Percentiles rank a stretch among this genome's conserved stretches.
phyloP scores from a whole-genome alignment of 176 grass and related monocot genomes.

The Triticum urartu region DNA sequence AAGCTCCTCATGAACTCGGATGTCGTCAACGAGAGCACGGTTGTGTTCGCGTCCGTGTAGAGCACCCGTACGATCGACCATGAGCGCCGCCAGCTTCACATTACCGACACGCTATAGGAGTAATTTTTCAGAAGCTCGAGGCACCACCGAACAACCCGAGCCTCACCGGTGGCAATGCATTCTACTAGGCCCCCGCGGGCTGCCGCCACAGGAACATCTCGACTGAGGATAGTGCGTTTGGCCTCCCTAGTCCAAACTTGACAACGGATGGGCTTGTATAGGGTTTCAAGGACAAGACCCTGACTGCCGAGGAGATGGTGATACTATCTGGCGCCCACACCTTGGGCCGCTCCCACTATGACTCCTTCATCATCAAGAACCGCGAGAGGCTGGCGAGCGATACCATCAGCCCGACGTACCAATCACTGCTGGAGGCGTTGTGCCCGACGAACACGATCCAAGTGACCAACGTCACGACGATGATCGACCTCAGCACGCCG shows the following conservation, averaged over 20 bases:
- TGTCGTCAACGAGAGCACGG: too few relatives aligned
- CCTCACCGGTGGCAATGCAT: slow-evolving; percentile 53
- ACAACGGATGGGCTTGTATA: not conserved
- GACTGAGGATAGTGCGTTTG: not conserved
- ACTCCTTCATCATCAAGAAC: slow-evolving; percentile 44
- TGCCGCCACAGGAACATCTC: slow-evolving; percentile 57
- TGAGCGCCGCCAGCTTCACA: too few relatives aligned
- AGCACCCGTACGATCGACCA: too few relatives aligned
- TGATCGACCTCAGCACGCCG: slow-evolving; percentile 56
- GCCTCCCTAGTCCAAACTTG: slow-evolving; percentile 40
- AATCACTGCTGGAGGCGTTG: slow-evolving; percentile 45
- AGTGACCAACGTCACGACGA: slow-evolving; percentile 24
- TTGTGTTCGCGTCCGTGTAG: too few relatives aligned
- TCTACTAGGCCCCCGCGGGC: slow-evolving; percentile 55
- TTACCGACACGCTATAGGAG: too few relatives aligned
- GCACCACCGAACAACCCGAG: slow-evolving; percentile 28
- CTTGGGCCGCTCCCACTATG: slow-evolving; percentile 60
- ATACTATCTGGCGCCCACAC: slow-evolving; percentile 73
- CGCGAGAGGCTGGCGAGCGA: slow-evolving; percentile 27
- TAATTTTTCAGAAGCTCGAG: not conserved
- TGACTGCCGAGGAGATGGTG: slow-evolving; percentile 62
- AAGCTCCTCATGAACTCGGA: too few relatives aligned
- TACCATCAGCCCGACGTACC: slow-evolving; percentile 55
- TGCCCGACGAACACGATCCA: slow-evolving; percentile 29
- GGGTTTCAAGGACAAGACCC: not conserved